Percentiles rank a stretch among this genome's conserved stretches.
These are phyloP conservation scores for Amylostereum areolatum DNA, from an alignment of 1,284 basidiomycete genomes.

Conservation along the genomic window DNA sequence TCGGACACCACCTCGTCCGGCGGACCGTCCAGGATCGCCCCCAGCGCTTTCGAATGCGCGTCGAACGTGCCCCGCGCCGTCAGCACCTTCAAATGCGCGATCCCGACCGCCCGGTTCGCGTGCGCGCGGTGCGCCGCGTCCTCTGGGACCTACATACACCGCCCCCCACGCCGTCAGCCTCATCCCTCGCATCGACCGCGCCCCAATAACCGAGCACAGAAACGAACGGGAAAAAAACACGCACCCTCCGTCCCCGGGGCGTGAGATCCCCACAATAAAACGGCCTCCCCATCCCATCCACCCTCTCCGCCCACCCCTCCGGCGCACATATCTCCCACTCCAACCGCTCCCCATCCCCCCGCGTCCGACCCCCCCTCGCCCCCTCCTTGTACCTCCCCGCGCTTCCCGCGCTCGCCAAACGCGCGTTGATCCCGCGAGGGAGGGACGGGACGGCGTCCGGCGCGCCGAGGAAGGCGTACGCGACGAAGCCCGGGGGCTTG, in stretches of 20 bases:
- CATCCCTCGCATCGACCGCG: background rate
- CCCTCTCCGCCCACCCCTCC: constrained; percentile 8
- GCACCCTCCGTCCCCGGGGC: constrained; percentile 47
- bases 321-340: constrained; percentile 53
- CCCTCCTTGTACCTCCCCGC: constrained; percentile 37
- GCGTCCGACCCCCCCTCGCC: constrained; percentile 41
- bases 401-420: constrained; percentile 31
- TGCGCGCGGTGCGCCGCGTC: constrained; percentile 39
- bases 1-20: constrained; percentile 22
- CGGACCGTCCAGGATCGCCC: constrained; percentile 38
- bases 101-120: constrained; percentile 37
- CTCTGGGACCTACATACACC: constrained; percentile 36
- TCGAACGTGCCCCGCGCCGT: constrained; percentile 21
- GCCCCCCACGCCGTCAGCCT: background rate
- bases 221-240: constrained; percentile 15
- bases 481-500: constrained; percentile 56
- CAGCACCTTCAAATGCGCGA: constrained; percentile 42
- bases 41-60: constrained; percentile 29
- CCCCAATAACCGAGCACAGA: background rate
- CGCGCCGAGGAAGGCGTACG: constrained; percentile 53
- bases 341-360: constrained; percentile 45
- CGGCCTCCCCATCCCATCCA: constrained; percentile 36
- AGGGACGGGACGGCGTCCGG: constrained; percentile 31
- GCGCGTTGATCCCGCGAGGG: constrained; percentile 46
- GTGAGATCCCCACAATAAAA: constrained; percentile 73